phyloP scores from a whole-genome alignment of 2,329 filamentous ascomycete species.

The Parafenestella ontariensis region DNA sequence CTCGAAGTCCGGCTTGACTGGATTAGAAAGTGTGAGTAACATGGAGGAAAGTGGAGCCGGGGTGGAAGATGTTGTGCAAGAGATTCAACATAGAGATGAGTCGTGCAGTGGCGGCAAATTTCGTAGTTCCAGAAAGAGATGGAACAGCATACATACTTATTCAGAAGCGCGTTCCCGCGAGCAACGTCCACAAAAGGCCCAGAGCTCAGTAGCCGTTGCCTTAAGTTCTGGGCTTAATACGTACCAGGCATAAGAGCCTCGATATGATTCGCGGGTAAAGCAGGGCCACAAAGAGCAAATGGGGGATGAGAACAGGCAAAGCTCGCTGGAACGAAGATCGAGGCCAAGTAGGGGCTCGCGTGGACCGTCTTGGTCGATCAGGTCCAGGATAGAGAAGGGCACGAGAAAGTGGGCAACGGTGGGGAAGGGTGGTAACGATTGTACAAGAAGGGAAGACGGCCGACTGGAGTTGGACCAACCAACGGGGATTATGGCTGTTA shows the following conservation, averaged over 20 bases:
- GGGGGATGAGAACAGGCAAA: slow-evolving; percentile 34
- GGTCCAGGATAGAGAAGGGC: slow-evolving; percentile 37
- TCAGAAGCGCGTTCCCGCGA: slow-evolving; percentile 41
- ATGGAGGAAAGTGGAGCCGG: slow-evolving; percentile 45
- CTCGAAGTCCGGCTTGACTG: slow-evolving; percentile 56
- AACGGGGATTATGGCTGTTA: slow-evolving; percentile 40
- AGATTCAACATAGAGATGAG: slow-evolving; percentile 45
- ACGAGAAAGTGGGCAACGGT: slow-evolving; percentile 38
- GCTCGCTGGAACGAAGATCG: slow-evolving; percentile 46
- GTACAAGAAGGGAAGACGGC: slow-evolving; percentile 47
- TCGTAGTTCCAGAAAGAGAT: slow-evolving; percentile 42
- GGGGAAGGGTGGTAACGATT: slow-evolving; percentile 44
- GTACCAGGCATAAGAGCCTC: slow-evolving; percentile 39
- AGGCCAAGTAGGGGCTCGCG: slow-evolving; percentile 44
- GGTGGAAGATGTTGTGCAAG: slow-evolving; percentile 22
- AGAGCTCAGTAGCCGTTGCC: slow-evolving; percentile 44
- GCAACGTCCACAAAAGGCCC: slow-evolving; percentile 46
- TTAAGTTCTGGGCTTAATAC: slow-evolving; percentile 42
- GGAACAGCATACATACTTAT: slow-evolving; percentile 49
- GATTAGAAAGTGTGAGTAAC: slow-evolving; percentile 61
- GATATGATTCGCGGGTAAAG: slow-evolving; percentile 47
- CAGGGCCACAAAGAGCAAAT: slow-evolving; percentile 40
- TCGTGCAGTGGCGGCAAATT: slow-evolving; percentile 36
- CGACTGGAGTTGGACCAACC: slow-evolving; percentile 44
- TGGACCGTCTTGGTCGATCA: slow-evolving; percentile 45